Conservation (phyloP, 2,329 filamentous ascomycete genomes). For the Teratosphaeria epicoccoides region DNA sequence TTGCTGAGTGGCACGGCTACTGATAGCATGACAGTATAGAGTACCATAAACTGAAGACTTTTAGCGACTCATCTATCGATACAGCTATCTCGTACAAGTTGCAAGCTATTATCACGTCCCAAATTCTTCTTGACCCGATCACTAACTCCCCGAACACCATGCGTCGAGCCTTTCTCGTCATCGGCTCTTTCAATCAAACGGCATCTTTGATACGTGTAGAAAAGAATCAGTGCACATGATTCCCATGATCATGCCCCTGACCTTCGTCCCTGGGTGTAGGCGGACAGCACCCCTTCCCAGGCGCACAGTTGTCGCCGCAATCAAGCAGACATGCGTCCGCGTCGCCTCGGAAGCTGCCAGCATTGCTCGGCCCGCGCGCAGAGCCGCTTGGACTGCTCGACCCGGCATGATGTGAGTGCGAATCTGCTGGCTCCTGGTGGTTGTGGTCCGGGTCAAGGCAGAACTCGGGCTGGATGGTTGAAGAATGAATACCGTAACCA, state of each 20-base stretch:
- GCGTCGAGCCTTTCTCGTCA: not conserved
- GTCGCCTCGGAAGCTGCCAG: slow-evolving; percentile 19
- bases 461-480: slow-evolving; percentile 92
- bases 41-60: not conserved
- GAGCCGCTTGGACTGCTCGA: slow-evolving; percentile 11
- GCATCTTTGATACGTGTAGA: not conserved
- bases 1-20: no score
- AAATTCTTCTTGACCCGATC: not conserved
- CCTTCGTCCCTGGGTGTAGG: slow-evolving; percentile 16
- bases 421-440: slow-evolving; percentile 18
- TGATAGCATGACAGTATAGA: no score
- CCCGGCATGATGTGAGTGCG: not conserved
- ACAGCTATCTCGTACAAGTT: no score
- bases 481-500: slow-evolving; percentile 90
- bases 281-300: slow-evolving; percentile 32
- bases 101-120: not conserved
- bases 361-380: slow-evolving; percentile 22
- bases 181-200: not conserved
- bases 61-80: not conserved
- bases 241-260: slow-evolving; percentile 28
- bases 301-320: slow-evolving; percentile 34
- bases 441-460: slow-evolving; percentile 36
- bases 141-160: not conserved
- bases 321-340: slow-evolving; percentile 32
- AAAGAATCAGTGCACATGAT: slow-evolving; percentile 3